Percentiles rank a stretch among this genome's conserved stretches.
Evolutionary conservation across 768 basidiomycete genomes (phyloP).

Genomic region (Terana coerulea): DNA sequence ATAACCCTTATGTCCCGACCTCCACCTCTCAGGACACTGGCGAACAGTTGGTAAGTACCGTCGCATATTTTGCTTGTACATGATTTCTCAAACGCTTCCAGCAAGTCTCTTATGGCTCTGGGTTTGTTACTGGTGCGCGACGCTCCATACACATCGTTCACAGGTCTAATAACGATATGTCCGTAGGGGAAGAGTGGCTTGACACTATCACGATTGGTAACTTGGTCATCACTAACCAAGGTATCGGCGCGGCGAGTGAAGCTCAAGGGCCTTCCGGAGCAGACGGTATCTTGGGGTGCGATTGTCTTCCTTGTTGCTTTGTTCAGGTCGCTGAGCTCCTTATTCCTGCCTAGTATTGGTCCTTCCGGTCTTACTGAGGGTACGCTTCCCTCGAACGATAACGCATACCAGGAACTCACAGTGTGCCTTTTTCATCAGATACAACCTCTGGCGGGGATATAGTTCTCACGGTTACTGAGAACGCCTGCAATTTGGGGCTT

Average conservation of each 20-base stretch:
- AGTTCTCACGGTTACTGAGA: slow-evolving; percentile 49
- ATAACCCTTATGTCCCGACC: slow-evolving; percentile 7
- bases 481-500: slow-evolving; percentile 41
- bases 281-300: too few species aligned
- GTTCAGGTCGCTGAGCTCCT: too few species aligned
- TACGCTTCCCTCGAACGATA: too few species aligned
- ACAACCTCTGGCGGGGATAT: slow-evolving; percentile 23
- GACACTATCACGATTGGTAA: slow-evolving; percentile 54
- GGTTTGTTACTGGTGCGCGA: too few species aligned
- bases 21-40: not conserved
- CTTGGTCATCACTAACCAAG: slow-evolving; percentile 49
- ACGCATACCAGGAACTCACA: too few species aligned
- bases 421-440: not conserved
- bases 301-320: too few species aligned
- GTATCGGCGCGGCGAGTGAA: slow-evolving; percentile 24
- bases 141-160: too few species aligned
- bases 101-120: too few species aligned
- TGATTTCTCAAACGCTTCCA: not conserved
- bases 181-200: slow-evolving; percentile 24
- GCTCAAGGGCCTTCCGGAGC: too few species aligned
- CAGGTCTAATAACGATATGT: too few species aligned
- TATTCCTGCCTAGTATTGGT: too few species aligned
- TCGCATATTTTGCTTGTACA: not conserved
- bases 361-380: slow-evolving; percentile 2
- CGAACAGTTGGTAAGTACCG: slow-evolving; percentile 5